Percentiles rank a stretch among this genome's conserved stretches.
Conservation (phyloP, 768 basidiomycete genomes). For the Tylopilus plumbeoviolaceoides region DNA sequence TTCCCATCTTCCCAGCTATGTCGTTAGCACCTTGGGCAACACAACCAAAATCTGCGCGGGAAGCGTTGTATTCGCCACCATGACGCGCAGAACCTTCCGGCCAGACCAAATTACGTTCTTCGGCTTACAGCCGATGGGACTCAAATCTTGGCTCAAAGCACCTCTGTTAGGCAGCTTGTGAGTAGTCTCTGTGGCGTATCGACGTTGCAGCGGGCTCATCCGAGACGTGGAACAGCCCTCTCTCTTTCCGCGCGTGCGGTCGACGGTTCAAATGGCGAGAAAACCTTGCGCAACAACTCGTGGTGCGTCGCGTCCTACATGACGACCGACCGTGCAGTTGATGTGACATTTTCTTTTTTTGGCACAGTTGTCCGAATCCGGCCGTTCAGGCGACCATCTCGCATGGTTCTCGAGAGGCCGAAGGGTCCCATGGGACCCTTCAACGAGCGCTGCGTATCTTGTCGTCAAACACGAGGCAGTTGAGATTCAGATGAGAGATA, state of each 20-base stretch:
- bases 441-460: conserved; percentile 3
- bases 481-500: conserved; percentile 7
- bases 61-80: conserved; percentile 6
- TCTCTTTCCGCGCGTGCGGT: conserved; percentile 4
- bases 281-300: neutral
- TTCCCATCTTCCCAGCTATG: conserved; percentile 5
- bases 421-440: neutral
- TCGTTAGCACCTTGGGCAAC: conserved; percentile 3
- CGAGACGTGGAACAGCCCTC: conserved; percentile 6
- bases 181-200: neutral
- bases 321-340: neutral
- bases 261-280: conserved; percentile 15
- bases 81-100: conserved; percentile 9
- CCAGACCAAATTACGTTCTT: conserved; percentile 15
- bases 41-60: conserved; percentile 7
- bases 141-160: conserved; percentile 13
- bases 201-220: neutral
- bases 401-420: conserved; percentile 14
- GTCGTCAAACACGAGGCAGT: conserved; percentile 11
- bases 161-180: conserved; percentile 6
- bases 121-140: conserved; percentile 4
- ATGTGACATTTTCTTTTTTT: neutral
- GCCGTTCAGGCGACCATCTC: neutral
- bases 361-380: conserved; percentile 11
- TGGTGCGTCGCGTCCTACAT: conserved; percentile 11